Evolutionary conservation across 1,284 basidiomycete genomes (phyloP).

Genomic region (Exobasidium rhododendri): DNA sequence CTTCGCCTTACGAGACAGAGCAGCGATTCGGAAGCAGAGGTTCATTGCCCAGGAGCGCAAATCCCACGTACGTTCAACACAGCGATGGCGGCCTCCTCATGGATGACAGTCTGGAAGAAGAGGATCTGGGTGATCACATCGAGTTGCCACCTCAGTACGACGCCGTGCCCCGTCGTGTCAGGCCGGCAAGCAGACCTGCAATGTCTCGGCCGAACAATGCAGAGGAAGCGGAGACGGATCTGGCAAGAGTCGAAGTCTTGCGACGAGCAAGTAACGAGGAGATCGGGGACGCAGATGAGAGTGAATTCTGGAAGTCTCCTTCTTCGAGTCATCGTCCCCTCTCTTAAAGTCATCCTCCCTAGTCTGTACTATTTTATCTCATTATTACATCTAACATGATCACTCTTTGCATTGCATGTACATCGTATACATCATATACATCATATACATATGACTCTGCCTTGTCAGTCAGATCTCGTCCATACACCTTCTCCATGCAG

Average conservation of each 20-base stretch:
- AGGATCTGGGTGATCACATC: slow-evolving; percentile 24
- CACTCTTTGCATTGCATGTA: too few species aligned
- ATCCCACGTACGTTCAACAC: slow-evolving; percentile 23
- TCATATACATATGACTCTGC: neutral
- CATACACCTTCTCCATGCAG: slow-evolving; percentile 35
- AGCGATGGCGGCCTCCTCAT: slow-evolving; percentile 38
- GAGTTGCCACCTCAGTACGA: slow-evolving; percentile 45
- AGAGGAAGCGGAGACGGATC: neutral
- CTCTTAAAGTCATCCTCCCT: neutral
- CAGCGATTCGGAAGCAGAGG: neutral
- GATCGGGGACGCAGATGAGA: neutral
- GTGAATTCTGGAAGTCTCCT: slow-evolving; percentile 1
- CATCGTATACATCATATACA: too few species aligned
- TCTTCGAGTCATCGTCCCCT: too few species aligned
- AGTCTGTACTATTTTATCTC: neutral
- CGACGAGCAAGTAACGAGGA: neutral
- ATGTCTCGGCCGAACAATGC: neutral
- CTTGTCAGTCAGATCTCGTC: slow-evolving; percentile 10
- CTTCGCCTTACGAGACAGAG: neutral
- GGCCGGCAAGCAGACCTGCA: neutral
- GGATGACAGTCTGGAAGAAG: slow-evolving; percentile 38
- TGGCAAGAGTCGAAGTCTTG: neutral
- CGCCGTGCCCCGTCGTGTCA: slow-evolving; percentile 17
- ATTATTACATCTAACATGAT: too few species aligned
- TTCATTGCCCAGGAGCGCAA: too few species aligned